Evolutionary conservation across 2,329 filamentous ascomycete species (phyloP), one percentile per base, ranked within the genome.

Genomic region (Paracoccidioides brasiliensis): DNA sequence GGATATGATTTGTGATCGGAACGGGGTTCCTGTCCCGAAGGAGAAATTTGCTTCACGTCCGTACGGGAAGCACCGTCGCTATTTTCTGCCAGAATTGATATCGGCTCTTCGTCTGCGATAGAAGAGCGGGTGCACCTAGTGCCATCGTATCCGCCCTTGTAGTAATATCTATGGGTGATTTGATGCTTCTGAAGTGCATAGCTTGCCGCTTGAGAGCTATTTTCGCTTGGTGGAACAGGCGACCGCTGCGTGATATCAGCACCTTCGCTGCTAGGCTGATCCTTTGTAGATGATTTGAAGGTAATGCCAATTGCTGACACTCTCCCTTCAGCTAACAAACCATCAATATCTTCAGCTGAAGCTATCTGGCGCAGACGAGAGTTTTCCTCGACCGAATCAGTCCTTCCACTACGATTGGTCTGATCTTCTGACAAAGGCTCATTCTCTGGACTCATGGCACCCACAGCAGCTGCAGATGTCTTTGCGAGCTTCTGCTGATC

Each of bases 281-380:
- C 50, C 38, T 30, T 32, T 9, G 5, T 40, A 32, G 50, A 33
- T 33, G 50, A 32, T 42, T 33, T 52, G 50, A 32, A 42, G 58
- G 60, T 28, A 40, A 46, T 55, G 35, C 51, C 48, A 37, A 50
- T 38, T 40, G 56, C 55, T 40, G 60, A 59, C n/a, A 56, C 60
- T 52, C 57, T 61, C 8, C 50, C 59, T 42, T 62, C 60, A 4
- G 60, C 60, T 15, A 61, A 52, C 37, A 61, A 40, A 10, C 55
- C 55, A n/a, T 61, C 59, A 41, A 62, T 60, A 46, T 61, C 59
- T 41, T 55, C 53, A 41, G 49, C 53, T 46, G 58, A 55, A 22
- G 55, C 54, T 42, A 50, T 55, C 30, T 46, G 51, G 50, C 22
- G 32, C 14, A 42, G 30, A 42, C 38, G 52, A 4, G 32, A 32